Evolutionary conservation across 2,329 filamentous ascomycete genomes (phyloP).

Genomic region (Fusarium chaquense): DNA sequence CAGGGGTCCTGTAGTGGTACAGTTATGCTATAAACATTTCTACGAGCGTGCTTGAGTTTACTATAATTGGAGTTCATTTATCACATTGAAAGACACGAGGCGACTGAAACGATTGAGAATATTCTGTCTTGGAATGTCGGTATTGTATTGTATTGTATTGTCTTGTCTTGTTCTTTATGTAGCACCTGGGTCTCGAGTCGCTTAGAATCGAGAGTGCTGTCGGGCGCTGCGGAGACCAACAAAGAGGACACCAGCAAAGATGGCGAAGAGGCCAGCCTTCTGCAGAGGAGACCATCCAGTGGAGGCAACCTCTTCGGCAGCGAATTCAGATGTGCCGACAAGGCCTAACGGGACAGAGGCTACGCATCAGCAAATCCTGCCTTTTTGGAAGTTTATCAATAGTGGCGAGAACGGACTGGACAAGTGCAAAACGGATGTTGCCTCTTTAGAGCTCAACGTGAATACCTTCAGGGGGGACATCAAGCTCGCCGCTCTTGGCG

Average conservation of each 20-base stretch:
- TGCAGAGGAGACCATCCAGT: conserved; percentile 42
- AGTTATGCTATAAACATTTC: neutral
- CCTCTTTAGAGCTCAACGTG: conserved; percentile 82
- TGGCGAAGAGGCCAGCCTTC: conserved; percentile 40
- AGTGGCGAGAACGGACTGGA: conserved; percentile 43
- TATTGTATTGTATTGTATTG: conserved; percentile 21
- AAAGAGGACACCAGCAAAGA: conserved; percentile 39
- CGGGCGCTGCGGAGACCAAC: conserved; percentile 41
- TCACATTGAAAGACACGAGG: conserved; percentile 3
- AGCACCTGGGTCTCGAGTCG: conserved; percentile 7
- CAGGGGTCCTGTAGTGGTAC: conserved; percentile 30
- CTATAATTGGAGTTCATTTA: neutral
- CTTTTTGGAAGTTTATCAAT: conserved; percentile 25
- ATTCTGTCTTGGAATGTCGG: conserved; percentile 11
- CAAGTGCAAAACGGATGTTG: conserved; percentile 45
- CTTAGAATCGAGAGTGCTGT: conserved; percentile 39
- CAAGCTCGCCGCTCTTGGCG: conserved; percentile 84
- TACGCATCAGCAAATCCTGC: conserved; percentile 53
- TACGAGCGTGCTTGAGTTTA: neutral
- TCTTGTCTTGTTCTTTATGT: conserved; percentile 31
- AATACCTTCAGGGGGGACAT: conserved; percentile 91
- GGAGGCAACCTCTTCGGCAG: conserved; percentile 29
- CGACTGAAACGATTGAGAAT: neutral
- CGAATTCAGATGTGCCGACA: conserved; percentile 43
- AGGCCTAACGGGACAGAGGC: conserved; percentile 46